Evolutionary conservation across 108 stramenopile species (phyloP).

Genomic region (Cyclotella baltica): DNA sequence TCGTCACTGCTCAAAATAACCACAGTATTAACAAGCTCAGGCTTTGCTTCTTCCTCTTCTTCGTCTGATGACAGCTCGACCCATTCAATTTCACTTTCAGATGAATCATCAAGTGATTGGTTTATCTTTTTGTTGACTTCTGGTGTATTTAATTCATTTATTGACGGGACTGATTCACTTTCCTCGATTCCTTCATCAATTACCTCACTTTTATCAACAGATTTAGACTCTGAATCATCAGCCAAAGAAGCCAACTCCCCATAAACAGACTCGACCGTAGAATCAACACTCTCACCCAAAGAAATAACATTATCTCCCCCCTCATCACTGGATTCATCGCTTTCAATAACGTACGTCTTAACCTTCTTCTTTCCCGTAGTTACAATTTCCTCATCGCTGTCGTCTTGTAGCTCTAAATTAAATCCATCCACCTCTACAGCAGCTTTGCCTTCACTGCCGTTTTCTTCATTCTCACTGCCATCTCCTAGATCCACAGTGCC

Average conservation of each 20-base stretch:
- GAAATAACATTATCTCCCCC: not conserved
- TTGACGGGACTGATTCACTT: not conserved
- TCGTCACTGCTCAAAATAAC: constrained; percentile 55
- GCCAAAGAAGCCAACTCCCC: not conserved
- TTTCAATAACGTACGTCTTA: constrained; percentile 18
- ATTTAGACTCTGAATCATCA: no score
- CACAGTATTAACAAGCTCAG: constrained; percentile 55
- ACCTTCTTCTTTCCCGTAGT: constrained; percentile 1
- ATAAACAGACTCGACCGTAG: not conserved
- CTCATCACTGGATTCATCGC: constrained; percentile 13
- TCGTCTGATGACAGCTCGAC: constrained; percentile 38
- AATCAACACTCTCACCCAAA: not conserved
- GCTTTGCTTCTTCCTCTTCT: constrained; percentile 19
- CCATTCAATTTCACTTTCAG: constrained; percentile 41
- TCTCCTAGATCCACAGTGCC: no score
- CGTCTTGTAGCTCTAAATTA: constrained; percentile 6
- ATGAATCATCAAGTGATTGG: constrained; percentile 21
- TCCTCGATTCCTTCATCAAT: not conserved
- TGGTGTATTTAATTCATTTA: not conserved
- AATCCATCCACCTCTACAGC: not conserved
- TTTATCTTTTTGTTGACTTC: not conserved
- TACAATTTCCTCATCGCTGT: constrained; percentile 18
- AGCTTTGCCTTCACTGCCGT: no score
- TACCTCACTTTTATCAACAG: not conserved
- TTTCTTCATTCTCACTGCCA: no score